Conservation (phyloP, 2,329 filamentous ascomycete genomes). For the Hymenoscyphus occultus region DNA sequence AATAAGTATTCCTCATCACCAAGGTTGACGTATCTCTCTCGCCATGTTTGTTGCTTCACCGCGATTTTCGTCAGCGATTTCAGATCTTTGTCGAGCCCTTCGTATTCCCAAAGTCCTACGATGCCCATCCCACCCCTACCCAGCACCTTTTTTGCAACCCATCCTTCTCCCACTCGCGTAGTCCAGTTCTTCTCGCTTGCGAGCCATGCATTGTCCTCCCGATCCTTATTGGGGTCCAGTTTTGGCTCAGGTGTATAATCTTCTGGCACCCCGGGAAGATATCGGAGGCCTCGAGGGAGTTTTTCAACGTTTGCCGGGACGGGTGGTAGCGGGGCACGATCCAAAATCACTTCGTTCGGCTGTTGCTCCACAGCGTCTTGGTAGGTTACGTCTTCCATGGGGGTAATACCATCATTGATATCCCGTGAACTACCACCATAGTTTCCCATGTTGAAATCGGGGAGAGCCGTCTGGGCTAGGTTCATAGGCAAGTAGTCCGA, state of each 20-base stretch:
- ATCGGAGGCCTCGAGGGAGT: neutral
- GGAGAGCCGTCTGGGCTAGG: no score
- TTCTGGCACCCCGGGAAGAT: neutral
- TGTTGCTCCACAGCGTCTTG: no score
- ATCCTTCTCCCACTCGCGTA: slow-evolving; percentile 8
- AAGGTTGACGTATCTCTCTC: neutral
- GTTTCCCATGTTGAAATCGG: no score
- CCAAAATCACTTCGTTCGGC: neutral
- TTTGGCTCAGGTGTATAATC: neutral
- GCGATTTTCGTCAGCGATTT: slow-evolving; percentile 5
- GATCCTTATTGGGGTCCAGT: neutral
- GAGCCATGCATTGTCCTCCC: slow-evolving; percentile 3
- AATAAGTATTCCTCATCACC: slow-evolving; percentile 1
- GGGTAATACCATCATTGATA: no score
- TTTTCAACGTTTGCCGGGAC: neutral
- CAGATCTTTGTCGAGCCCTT: slow-evolving; percentile 2
- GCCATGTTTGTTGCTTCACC: slow-evolving; percentile 7
- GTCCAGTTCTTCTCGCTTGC: slow-evolving; percentile 4
- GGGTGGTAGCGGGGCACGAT: neutral
- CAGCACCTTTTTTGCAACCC: slow-evolving; percentile 11
- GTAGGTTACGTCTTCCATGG: no score
- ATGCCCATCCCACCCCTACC: slow-evolving; percentile 4
- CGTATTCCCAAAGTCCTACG: slow-evolving; percentile 12
- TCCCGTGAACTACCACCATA: no score
- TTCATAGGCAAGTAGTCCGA: no score